These are phyloP conservation scores for Bathelium albidoporum DNA, from an alignment of 495 filamentous ascomycete genomes.

Conservation along the genomic window DNA sequence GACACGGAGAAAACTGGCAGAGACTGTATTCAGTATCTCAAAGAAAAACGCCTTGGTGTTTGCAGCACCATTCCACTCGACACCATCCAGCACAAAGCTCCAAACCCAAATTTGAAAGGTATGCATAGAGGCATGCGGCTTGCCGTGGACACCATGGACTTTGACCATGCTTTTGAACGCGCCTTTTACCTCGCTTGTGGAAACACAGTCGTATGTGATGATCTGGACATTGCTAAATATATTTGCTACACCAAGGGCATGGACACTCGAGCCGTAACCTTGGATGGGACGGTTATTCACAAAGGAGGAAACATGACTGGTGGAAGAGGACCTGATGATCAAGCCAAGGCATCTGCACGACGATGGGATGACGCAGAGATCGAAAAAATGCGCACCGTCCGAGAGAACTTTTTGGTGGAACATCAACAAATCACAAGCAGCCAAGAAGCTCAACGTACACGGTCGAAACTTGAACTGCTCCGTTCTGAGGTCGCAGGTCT, in stretches of 20 bases:
- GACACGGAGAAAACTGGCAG: constrained; percentile 90
- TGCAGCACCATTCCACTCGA: constrained; percentile 92
- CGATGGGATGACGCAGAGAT: constrained; percentile 85
- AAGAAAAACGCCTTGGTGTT: constrained; percentile 73
- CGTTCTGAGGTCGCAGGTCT: constrained; percentile 71
- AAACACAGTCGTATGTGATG: constrained; percentile 92
- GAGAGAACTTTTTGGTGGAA: constrained; percentile 62
- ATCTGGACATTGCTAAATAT: constrained; percentile 69
- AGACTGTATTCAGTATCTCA: constrained; percentile 88
- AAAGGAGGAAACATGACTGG: constrained; percentile 98
- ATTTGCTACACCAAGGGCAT: constrained; percentile 78
- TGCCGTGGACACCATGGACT: constrained; percentile 94
- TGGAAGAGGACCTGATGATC: constrained; percentile 64
- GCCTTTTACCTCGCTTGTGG: constrained; percentile 93
- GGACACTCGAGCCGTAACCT: constrained; percentile 84
- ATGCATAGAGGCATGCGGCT: constrained; percentile 75
- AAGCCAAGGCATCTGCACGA: constrained; percentile 50
- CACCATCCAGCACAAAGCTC: constrained; percentile 84
- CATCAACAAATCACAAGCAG: constrained; percentile 65
- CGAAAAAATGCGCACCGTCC: constrained; percentile 60
- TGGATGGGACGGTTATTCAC: constrained; percentile 89
- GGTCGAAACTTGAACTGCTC: constrained; percentile 64
- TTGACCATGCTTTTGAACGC: constrained; percentile 73
- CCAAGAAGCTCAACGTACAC: constrained; percentile 46
- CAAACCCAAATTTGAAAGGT: constrained; percentile 83